Evolutionary conservation across 768 basidiomycete genomes (phyloP), one percentile per base, ranked within the genome.

Genomic region (Rhizopogon roseolus): DNA sequence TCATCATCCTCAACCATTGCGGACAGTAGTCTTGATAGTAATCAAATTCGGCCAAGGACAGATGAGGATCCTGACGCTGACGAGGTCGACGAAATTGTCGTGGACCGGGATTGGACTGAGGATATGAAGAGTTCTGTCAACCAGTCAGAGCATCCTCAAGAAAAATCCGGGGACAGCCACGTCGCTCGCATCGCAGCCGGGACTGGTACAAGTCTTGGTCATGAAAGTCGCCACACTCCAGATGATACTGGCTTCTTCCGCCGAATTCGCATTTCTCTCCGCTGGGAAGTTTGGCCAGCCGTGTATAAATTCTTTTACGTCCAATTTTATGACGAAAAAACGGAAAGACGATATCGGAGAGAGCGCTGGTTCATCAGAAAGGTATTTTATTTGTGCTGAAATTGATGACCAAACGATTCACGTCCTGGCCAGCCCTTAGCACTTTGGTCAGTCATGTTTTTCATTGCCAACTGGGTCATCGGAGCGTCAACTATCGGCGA

Each of bases 291-390:
- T 11, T 85, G 79, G 79, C 82, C 82, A 1, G 65, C 71, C 7
- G 60, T 83, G 6, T 61, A 77, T 60, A 74, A 78, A 40, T 81
- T 89, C 58, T 88, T 89, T 65, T 73, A 67, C 37, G 77, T 81
- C 22, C 74, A 73, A 25, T 90, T 90, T 64, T 71, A 75, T 22
- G 86, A 88, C 61, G 74, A 79, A 68, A 62, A 81, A 73, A 72
- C 75, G 56, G 81, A 81, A 64, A 63, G 63, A 49, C 71, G 76
- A 22, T 82, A 77, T 64, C 67, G 56, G 48, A 74, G 84, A 76
- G 90, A 92, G 69, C 81, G 75, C 49, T 90, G 88, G 89, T 87
- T 82, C 60, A 73, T 82, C 25, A 78, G 79, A 56, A 90, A 88
- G 67, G 76, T 73, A 60, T 27, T 57, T 34, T 38, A 27, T 43